Base-by-base conservation (phyloP, 2,329 filamentous ascomycete species). In the Neopestalotiopsis sp. region DNA sequence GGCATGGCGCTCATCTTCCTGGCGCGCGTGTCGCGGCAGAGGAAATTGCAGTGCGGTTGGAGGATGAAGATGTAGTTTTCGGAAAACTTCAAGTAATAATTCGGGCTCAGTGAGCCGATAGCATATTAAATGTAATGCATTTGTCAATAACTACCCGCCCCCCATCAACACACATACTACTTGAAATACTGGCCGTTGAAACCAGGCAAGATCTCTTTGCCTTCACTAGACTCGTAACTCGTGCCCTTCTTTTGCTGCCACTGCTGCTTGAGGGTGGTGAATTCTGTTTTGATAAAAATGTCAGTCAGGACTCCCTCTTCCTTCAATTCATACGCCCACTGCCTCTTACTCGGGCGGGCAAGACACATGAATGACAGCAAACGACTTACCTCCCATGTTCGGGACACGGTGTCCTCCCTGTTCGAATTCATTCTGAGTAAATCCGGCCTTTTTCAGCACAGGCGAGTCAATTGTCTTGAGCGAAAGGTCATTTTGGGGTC, bases 1-100 rank as follows among this genome's bases (percentile, higher is more conserved):
- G 85, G 85, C 0, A 78, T 76, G 42, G 74, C 70, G 0, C 80
- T 86, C 14, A 74, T 87, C 65, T 65, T 77, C 0, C 78, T 78
- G 0, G 81, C 83, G 9, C 80, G 82, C 72, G 57, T 77, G 45
- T 80, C 76, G 14, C 80, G 80, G 73, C 81, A 81, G 76, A 78
- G 77, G 59, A 80, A 75, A 71, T 74, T 77, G 6, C 80, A 79
- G 1, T 69, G 73, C n/a, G 79, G 80, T 10, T 84, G 82, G 79
- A 73, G 49, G 64, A 78, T 77, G 0, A 86, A 81, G 74, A 80
- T 85, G 4, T 80, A 65, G 67, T 20, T 9, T 5, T n/a, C 12
- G 14, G 40, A 65, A 14, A 30, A 20, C 9, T 34, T 14, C 10
- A 30, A 13, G 42, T 49, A n/a, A 14, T 14, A n/a, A 7, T n/a